phyloP scores from a whole-genome alignment of 495 filamentous ascomycete genomes.

The Neurospora tetraspora region DNA sequence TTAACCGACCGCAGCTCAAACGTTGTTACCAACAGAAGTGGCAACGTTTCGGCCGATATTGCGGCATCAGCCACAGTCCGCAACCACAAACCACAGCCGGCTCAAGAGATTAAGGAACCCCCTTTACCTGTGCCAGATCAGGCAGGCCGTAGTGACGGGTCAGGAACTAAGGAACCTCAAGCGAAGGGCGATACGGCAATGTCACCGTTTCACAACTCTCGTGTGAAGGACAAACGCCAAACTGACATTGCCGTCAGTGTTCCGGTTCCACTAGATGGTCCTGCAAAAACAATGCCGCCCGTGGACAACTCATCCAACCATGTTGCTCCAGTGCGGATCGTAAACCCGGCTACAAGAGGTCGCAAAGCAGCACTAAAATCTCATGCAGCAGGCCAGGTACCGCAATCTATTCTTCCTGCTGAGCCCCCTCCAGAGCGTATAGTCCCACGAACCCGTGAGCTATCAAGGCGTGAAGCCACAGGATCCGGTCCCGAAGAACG shows the following conservation, averaged over 20 bases:
- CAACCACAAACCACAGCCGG: neutral
- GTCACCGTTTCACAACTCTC: neutral
- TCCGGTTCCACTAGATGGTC: neutral
- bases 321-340: conserved; percentile 9
- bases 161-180: neutral
- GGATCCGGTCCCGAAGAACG: conserved; percentile 7
- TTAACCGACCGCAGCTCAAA: neutral
- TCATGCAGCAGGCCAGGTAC: conserved; percentile 36
- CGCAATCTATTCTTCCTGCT: conserved; percentile 26
- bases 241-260: neutral
- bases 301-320: neutral
- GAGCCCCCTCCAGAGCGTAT: conserved; percentile 9
- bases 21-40: neutral
- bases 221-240: neutral
- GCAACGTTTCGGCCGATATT: neutral
- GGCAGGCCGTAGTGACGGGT: neutral
- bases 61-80: neutral
- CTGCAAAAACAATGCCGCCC: neutral
- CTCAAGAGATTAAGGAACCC: neutral
- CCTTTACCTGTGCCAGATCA: neutral
- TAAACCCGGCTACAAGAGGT: conserved; percentile 40
- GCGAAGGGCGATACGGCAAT: neutral
- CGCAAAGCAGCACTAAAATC: conserved; percentile 38
- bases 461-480: conserved; percentile 2
- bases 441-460: neutral